A percentile compares a stretch with the other conserved stretches of the same genome.
Conservation (phyloP, 192 early-diverging fungal genomes). For the Coemansia sp. region DNA sequence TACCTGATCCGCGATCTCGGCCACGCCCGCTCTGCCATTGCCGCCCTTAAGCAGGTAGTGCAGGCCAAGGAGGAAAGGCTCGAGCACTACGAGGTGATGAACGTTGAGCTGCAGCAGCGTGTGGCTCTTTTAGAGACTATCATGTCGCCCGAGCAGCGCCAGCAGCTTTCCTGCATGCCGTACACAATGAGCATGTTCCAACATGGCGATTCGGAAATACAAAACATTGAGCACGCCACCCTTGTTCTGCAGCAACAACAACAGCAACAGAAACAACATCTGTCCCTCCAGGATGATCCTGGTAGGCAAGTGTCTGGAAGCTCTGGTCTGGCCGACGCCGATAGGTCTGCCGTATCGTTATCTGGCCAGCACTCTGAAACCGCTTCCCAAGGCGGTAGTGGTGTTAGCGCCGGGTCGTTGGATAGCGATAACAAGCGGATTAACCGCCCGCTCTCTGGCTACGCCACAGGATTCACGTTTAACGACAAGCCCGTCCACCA, state of each 20-base stretch:
- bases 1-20: constrained; percentile 45
- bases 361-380: too few species aligned
- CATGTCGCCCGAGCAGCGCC: constrained; percentile 23
- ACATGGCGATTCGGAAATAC: too few species aligned
- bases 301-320: too few species aligned
- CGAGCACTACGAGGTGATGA: constrained; percentile 32
- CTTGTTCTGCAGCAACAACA: too few species aligned
- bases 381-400: too few species aligned
- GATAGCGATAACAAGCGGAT: too few species aligned
- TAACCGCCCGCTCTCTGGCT: constrained; percentile 33
- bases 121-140: constrained; percentile 25
- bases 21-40: constrained; percentile 41
- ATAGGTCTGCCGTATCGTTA: too few species aligned
- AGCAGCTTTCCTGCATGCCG: constrained; percentile 17
- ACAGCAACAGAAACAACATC: too few species aligned
- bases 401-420: too few species aligned
- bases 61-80: constrained; percentile 43
- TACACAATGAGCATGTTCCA: constrained; percentile 2
- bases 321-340: too few species aligned
- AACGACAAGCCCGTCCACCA: constrained; percentile 31
- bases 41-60: constrained; percentile 41
- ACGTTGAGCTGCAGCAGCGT: constrained; percentile 32
- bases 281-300: too few species aligned
- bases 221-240: too few species aligned
- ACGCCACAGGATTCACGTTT: constrained; percentile 29